Percentiles rank a stretch among this genome's conserved stretches.
phyloP scores from a whole-genome alignment of 2,329 filamentous ascomycete genomes.

The Amphichorda felina region DNA sequence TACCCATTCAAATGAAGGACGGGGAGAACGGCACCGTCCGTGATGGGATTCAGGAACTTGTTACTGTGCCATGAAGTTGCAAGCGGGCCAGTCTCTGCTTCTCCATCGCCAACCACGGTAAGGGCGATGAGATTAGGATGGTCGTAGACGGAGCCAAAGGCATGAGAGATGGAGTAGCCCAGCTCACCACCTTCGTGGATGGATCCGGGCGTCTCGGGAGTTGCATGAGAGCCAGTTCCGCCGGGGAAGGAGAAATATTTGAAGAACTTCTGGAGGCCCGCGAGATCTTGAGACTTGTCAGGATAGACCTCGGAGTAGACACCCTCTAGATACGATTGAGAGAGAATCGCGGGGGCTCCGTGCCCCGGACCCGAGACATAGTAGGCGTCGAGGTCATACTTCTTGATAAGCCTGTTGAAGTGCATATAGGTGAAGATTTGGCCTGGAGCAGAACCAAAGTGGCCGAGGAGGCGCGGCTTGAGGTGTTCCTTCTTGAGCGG shows the following conservation, averaged over 20 bases:
- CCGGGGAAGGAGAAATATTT: conserved; percentile 76
- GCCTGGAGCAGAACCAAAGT: conserved; percentile 72
- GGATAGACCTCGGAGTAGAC: conserved; percentile 70
- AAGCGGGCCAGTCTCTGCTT: conserved; percentile 69
- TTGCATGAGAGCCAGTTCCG: conserved; percentile 67
- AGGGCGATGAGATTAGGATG: conserved; percentile 62
- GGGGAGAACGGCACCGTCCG: conserved; percentile 65
- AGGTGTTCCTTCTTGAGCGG: conserved; percentile 58
- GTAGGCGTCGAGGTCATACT: conserved; percentile 60
- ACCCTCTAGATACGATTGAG: conserved; percentile 67
- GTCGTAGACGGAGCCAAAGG: conserved; percentile 67
- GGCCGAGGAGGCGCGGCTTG: conserved; percentile 62
- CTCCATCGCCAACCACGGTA: conserved; percentile 71
- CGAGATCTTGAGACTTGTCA: conserved; percentile 54
- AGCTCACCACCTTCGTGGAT: conserved; percentile 73
- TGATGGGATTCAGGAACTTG: conserved; percentile 72
- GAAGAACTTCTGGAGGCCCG: conserved; percentile 66
- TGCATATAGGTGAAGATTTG: conserved; percentile 76
- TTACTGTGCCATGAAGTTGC: conserved; percentile 74
- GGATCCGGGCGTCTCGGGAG: conserved; percentile 66
- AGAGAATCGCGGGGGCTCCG: conserved; percentile 64
- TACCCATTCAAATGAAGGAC: conserved; percentile 73
- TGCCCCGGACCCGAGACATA: conserved; percentile 71
- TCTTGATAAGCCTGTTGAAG: conserved; percentile 73
- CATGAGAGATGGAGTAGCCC: conserved; percentile 70